Conservation (phyloP, 345 rosid genomes). For the Salix exigua region DNA sequence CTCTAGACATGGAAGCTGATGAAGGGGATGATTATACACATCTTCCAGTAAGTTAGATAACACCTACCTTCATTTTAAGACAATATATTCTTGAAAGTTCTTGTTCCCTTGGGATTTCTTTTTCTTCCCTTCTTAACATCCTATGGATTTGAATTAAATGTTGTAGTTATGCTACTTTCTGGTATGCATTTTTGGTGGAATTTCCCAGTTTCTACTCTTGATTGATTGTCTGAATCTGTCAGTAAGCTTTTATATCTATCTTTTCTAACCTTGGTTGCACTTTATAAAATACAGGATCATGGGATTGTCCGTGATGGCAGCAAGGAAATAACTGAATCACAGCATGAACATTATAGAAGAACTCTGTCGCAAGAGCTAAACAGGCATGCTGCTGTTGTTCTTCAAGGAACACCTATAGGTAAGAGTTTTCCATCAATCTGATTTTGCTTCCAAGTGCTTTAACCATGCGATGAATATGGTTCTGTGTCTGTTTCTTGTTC, state of each 20-base stretch:
- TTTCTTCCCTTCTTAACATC: background rate
- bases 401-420: slow-evolving; percentile 82
- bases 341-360: slow-evolving; percentile 50
- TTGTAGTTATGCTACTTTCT: background rate
- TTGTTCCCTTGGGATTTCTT: background rate
- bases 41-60: slow-evolving; percentile 62
- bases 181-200: background rate
- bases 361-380: slow-evolving; percentile 77
- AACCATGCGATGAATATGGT: background rate
- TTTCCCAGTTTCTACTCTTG: background rate
- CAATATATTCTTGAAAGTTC: background rate
- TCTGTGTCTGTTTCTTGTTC: background rate
- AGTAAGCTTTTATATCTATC: background rate
- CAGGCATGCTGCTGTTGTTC: slow-evolving; percentile 89
- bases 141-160: background rate
- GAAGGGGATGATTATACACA: slow-evolving; percentile 92
- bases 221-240: slow-evolving; percentile 1
- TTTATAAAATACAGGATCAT: slow-evolving; percentile 53
- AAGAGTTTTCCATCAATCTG: slow-evolving; percentile 7
- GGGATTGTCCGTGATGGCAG: slow-evolving; percentile 69
- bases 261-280: slow-evolving; percentile 7
- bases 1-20: slow-evolving; percentile 94
- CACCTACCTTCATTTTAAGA: background rate
- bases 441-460: background rate
- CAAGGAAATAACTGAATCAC: slow-evolving; percentile 53